Evolutionary conservation across 2,329 filamentous ascomycete genomes (phyloP), one percentile per base, ranked within the genome.

Genomic region (Aspergillus novofumigatus): DNA sequence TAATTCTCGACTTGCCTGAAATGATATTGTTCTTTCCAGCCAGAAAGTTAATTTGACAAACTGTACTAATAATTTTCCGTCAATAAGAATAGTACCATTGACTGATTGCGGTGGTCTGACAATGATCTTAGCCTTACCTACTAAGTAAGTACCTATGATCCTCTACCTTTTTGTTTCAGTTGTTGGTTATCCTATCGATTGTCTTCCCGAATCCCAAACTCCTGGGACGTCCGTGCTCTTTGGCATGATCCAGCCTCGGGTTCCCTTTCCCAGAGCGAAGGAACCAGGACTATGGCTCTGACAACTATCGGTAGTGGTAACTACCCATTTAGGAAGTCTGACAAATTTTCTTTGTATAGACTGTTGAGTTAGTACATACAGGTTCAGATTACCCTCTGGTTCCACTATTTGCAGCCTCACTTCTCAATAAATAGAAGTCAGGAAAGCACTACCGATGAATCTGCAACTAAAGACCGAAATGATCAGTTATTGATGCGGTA

Each of bases 151-250:
- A 4, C 10, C 9, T 29, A 4, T 44, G 42, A 14, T 14, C 21
- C 23, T 47, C 14, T 47, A 26, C 5, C 11, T 45, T 47, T 10
- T 47, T 26, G 44, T 47, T 26, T 47, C 25, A 17, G 10, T 47
- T 47, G 44, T 47, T 47, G 20, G 21, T 47, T 23, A 23, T 47
- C 44, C 44, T 47, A 26, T 47, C 44, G 44, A 47, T 47, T 47
- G 23, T 23, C 14, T 47, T 47, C 44, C 44, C 44, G 44, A 47
- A 47, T 47, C 21, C 44, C 44, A 26, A 26, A 47, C 44, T 47
- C 44, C 55, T 66, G 65, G 65, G 53, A 65, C 63, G 57, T 57
- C 57, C 59, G 62, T 57, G 58, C 62, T 57, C 61, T 59, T 63
- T 54, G 20, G 11, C 23, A 23, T 47, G 21, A 26, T 23, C 25